Percentiles rank a stretch among this genome's conserved stretches.
phyloP scores from a whole-genome alignment of 2,329 filamentous ascomycete genomes.

The Gnomoniopsis smithogilvyi region DNA sequence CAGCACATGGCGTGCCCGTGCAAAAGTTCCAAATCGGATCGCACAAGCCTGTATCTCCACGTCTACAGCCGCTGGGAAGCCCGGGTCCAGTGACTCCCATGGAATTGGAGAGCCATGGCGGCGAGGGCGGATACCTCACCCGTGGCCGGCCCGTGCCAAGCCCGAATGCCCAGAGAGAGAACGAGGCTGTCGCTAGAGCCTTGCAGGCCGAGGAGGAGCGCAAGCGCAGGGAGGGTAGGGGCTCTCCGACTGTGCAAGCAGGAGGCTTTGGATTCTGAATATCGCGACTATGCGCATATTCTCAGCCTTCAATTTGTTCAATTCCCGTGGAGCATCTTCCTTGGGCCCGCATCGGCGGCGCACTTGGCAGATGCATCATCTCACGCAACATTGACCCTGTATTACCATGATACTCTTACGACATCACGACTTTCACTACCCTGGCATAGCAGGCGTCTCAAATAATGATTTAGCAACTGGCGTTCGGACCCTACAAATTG shows the following conservation, averaged over 20 bases:
- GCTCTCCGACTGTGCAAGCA: conserved; percentile 30
- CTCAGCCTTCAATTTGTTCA: too few relatives aligned
- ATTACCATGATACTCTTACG: too few relatives aligned
- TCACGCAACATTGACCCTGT: too few relatives aligned
- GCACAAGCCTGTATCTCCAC: conserved; percentile 40
- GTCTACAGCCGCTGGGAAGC: conserved; percentile 51
- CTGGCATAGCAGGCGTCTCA: background rate
- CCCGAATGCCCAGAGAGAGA: conserved; percentile 21
- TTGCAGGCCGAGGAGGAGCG: conserved; percentile 31
- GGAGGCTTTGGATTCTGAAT: conserved; percentile 28
- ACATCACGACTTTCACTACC: too few relatives aligned
- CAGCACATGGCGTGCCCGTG: conserved; percentile 32
- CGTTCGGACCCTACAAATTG: too few relatives aligned
- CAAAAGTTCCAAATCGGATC: conserved; percentile 29
- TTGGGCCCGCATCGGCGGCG: too few relatives aligned
- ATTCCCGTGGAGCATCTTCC: too few relatives aligned
- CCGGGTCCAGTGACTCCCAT: conserved; percentile 62
- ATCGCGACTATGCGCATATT: too few relatives aligned
- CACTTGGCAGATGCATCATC: too few relatives aligned
- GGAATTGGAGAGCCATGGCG: conserved; percentile 45
- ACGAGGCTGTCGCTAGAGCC: conserved; percentile 27
- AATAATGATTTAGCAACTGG: background rate
- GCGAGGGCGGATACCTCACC: conserved; percentile 35
- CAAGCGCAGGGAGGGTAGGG: conserved; percentile 28
- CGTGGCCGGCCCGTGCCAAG: conserved; percentile 18